Evolutionary conservation across 441 rosid genomes (phyloP), one percentile per base, ranked within the genome.

Genomic region (Erodium chrysanthum): DNA sequence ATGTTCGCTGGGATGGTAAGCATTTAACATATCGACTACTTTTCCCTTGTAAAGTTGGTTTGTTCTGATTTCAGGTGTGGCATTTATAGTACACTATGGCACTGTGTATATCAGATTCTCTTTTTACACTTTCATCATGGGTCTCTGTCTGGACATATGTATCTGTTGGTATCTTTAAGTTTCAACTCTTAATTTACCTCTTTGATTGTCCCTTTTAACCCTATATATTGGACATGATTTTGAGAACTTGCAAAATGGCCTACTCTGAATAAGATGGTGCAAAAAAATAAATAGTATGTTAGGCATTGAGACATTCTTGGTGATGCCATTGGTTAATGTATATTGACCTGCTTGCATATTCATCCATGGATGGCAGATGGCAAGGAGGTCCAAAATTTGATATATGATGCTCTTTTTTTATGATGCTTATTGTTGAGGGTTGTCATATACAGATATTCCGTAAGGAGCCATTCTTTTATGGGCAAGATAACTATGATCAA

Each of bases 1-100:
- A 93, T 93, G 98, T 85, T 91, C 81, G 98, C 98, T 75, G 97
- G 97, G 79, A 93, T 93, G 98, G 98, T 89, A 35, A 84, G 88
- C 33, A 6, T 74, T 67, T 46, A 1, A 17, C 17, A 1, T 40
- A n/a, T 46, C 54, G 14, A n/a, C 5, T 14, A 46, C 4, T 44
- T 3, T 44, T 3, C 12, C 12, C 18, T 46, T n/a, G 54, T n/a
- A 5, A 46, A 12, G 18, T 46, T 12, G 18, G 54, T 46, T 46
- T 2, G 1, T 31, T 31, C 35, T 6, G 4, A 31, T 31, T 31
- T 31, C 35, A 31, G 5, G 4, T 2, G 35, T 31, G 35, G 6
- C 35, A 1, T 31, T 31, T 31, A 31, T 31, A 31, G 35, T 31
- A 31, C 35, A 31, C 2, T 1, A 2, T 31, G 35, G 35, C 35